These are phyloP conservation scores for Tetrastigma voinierianum DNA, from an alignment of 164 flowering plant species.

Conservation along the genomic window DNA sequence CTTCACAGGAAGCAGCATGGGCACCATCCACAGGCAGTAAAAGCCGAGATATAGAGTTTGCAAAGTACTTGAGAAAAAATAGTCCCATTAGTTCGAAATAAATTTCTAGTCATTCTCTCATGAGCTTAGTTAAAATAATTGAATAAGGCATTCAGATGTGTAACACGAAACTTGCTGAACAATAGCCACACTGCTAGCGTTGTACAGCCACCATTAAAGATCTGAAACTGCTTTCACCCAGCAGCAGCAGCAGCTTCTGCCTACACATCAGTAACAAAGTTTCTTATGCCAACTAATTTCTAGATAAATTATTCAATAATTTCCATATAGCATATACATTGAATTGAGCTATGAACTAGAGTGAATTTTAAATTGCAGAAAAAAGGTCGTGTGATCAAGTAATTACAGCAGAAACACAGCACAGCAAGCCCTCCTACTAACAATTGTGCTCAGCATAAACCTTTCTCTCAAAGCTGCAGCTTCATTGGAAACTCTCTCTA, in stretches of 20 bases:
- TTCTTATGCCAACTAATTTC: neutral
- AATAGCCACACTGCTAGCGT: constrained; percentile 96
- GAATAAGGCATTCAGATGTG: neutral
- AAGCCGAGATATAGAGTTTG: constrained; percentile 87
- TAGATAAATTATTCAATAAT: neutral
- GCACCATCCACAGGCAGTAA: constrained; percentile 97
- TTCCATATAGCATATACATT: neutral
- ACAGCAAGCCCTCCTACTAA: constrained; percentile 94
- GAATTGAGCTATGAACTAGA: neutral
- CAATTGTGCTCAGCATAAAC: constrained; percentile 77
- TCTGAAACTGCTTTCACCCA: constrained; percentile 98
- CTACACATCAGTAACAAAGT: constrained; percentile 38
- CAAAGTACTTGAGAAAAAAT: constrained; percentile 66
- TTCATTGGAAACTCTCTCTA: constrained; percentile 86
- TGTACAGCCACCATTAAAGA: constrained; percentile 99
- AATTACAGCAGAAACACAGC: constrained; percentile 97
- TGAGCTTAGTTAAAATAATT: neutral
- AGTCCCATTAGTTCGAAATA: neutral
- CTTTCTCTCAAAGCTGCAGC: constrained; percentile 95
- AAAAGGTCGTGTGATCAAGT: constrained; percentile 17
- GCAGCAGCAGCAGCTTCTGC: constrained; percentile 99
- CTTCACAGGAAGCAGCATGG: constrained; percentile 98
- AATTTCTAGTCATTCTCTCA: neutral
- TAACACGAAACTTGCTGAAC: constrained; percentile 89
- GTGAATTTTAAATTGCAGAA: neutral